These are phyloP conservation scores for Sarocladium kiliense DNA, from an alignment of 2,329 filamentous ascomycete species.

Conservation along the genomic window DNA sequence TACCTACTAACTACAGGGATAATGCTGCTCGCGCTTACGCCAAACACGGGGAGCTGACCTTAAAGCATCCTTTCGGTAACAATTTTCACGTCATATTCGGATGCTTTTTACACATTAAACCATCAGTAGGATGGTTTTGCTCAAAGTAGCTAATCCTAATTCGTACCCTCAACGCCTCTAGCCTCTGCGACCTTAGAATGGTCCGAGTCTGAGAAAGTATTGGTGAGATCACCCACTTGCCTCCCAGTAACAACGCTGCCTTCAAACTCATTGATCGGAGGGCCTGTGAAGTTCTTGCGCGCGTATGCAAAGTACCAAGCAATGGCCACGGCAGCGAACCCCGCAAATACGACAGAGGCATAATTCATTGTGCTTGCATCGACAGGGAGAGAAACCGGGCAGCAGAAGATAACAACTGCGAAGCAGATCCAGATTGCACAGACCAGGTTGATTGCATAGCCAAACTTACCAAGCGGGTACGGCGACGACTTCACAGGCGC, in stretches of 20 bases:
- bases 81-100: not conserved
- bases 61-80: not conserved
- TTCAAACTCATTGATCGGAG: slow-evolving; percentile 24
- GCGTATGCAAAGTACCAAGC: slow-evolving; percentile 60
- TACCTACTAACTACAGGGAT: too few species aligned
- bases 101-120: not conserved
- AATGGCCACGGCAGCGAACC: slow-evolving; percentile 54
- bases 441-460: slow-evolving; percentile 60
- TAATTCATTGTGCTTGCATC: slow-evolving; percentile 58
- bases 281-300: slow-evolving; percentile 59
- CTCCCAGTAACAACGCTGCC: not conserved
- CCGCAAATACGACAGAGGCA: slow-evolving; percentile 60
- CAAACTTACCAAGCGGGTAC: slow-evolving; percentile 65
- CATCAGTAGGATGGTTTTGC: too few species aligned
- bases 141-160: not conserved
- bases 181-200: slow-evolving; percentile 4
- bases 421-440: slow-evolving; percentile 68
- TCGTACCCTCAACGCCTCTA: not conserved
- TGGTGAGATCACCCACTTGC: not conserved
- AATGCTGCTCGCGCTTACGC: too few species aligned
- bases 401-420: slow-evolving; percentile 69
- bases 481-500: slow-evolving; percentile 59
- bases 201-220: not conserved
- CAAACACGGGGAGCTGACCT: too few species aligned
- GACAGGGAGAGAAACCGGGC: slow-evolving; percentile 61